Evolutionary conservation across 2,329 filamentous ascomycete species (phyloP).

Genomic region (Dactylonectria estremocensis): DNA sequence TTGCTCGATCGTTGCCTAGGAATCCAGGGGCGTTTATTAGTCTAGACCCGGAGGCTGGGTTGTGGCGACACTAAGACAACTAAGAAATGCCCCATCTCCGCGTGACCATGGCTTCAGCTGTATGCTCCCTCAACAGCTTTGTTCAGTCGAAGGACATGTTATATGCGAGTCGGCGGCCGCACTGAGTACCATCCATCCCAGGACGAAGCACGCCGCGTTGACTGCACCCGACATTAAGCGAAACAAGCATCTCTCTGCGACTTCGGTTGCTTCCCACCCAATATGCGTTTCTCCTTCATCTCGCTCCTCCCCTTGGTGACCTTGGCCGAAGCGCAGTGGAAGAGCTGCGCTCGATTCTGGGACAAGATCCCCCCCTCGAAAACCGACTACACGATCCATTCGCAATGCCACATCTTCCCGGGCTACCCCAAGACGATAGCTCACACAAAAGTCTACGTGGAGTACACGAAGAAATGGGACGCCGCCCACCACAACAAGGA

Average conservation of each 20-base stretch:
- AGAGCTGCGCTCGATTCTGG: slow-evolving; percentile 29
- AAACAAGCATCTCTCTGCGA: background rate
- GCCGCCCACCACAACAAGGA: background rate
- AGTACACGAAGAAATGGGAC: slow-evolving; percentile 31
- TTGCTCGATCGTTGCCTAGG: background rate
- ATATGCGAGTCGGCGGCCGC: background rate
- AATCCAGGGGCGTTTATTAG: background rate
- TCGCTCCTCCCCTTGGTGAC: background rate
- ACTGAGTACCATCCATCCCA: background rate
- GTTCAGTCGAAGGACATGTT: background rate
- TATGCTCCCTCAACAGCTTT: background rate
- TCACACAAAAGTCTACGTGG: slow-evolving; percentile 23
- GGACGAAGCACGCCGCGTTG: background rate
- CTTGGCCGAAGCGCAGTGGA: slow-evolving; percentile 15
- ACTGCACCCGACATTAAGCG: background rate
- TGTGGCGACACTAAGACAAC: slow-evolving; percentile 8
- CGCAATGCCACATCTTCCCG: slow-evolving; percentile 22
- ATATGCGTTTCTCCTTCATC: slow-evolving; percentile 17
- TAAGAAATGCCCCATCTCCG: slow-evolving; percentile 21
- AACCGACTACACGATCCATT: slow-evolving; percentile 14
- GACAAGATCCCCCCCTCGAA: background rate
- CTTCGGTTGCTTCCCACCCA: background rate
- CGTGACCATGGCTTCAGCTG: slow-evolving; percentile 1
- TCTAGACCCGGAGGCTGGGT: background rate
- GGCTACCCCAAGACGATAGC: slow-evolving; percentile 29